Percentiles rank a stretch among this genome's conserved stretches.
Conservation (phyloP, 257 asterid genomes). For the Solanum habrochaites region DNA sequence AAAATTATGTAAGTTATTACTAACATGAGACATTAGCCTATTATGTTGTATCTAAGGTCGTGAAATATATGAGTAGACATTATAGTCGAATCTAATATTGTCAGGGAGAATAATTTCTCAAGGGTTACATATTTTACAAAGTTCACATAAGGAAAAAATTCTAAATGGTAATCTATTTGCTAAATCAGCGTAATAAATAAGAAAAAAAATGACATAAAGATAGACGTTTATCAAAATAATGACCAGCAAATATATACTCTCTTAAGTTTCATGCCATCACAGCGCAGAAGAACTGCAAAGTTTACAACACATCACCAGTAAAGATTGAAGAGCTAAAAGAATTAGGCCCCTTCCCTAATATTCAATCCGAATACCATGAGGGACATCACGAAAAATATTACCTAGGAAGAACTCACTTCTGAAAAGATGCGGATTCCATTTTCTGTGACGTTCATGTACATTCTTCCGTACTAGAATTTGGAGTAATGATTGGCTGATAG, state of each 20-base stretch:
- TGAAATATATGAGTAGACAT: too few relatives aligned
- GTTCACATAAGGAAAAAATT: not conserved
- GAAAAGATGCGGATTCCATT: not conserved
- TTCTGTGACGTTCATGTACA: fast-evolving
- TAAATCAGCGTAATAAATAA: not conserved
- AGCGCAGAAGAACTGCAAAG: not conserved
- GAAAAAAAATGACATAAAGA: not conserved
- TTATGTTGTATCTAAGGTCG: not conserved
- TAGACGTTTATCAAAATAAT: not conserved
- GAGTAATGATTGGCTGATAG: not conserved
- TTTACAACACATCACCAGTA: fast-evolving
- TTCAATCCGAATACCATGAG: not conserved
- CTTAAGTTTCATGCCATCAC: not conserved
- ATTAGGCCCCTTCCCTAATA: not conserved
- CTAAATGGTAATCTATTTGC: not conserved
- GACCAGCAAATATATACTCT: not conserved
- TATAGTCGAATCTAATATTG: too few relatives aligned
- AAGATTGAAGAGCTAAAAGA: not conserved
- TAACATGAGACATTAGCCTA: not conserved
- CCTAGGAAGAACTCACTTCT: not conserved
- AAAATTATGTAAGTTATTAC: not conserved
- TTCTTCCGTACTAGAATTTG: not conserved
- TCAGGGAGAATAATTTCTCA: not conserved
- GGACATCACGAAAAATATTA: too few relatives aligned
- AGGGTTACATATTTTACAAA: not conserved